Base-by-base conservation (phyloP, 176 grass and related monocot genomes). In the Coix lacrymajobi region DNA sequence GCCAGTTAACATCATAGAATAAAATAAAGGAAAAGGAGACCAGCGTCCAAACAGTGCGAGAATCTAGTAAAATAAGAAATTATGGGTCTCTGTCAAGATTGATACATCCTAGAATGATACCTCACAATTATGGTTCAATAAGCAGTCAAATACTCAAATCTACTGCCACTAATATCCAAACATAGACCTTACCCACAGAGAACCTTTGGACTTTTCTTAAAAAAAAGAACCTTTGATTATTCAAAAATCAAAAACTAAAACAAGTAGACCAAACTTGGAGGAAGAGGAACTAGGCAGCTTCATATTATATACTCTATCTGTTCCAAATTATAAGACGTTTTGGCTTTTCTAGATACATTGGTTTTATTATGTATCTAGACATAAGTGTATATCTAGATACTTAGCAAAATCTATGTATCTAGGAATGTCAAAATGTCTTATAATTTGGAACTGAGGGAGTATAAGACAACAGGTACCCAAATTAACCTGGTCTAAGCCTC, bases 1-100 rank as follows among this genome's bases (percentile, higher is more conserved):
- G 25, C 70, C 60, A 73, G 10, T 36, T 37, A 85, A 77, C 38
- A 75, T 31, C 57, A 54, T 66, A 69, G 36, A 40, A 80, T 52
- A 62, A 66, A 30, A 30, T 38, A 60, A 80, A 66, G 22, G 43
- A 56, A 89, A 76, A 81, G 3, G 36, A 57, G 26, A 75, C 24
- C 14, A 87, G 22, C 1, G 5, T 33, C 29, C 54, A 51, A 67
- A n/a, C 26, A 52, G 2, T 69, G 29, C 19, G 13, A 25, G 12
- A 74, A 66, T 79, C 4, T 66, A 79, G 15, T 74, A 14, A 73
- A 84, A 66, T 14, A 57, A 62, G 20, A 37, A 70, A 38, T 7
- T 62, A 29, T 62, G 16, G n/a, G 78, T 34, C 61, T 71, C 15
- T 62, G 22, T 36, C 49, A 61, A 57, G 3, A 71, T 36, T 57